Base-by-base conservation (phyloP, 208 protist genomes). In the Endotrypanum monterogeii region DNA sequence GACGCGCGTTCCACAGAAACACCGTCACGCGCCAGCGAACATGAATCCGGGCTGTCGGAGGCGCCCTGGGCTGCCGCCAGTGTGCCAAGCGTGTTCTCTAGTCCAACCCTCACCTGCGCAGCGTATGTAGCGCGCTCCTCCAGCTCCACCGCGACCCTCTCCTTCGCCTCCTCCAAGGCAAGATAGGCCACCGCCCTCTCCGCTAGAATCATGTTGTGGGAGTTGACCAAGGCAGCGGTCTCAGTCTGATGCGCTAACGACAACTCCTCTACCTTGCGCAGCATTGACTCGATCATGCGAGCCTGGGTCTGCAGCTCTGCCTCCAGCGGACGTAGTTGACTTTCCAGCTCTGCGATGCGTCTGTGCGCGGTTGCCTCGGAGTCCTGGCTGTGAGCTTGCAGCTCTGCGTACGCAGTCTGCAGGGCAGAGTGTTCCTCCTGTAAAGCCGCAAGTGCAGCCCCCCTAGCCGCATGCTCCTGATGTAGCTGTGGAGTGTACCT, bases 181-280 rank as follows among this genome's bases (percentile, higher is more conserved):
- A 50, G 32, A 9, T 72, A n/a, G 25, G 55, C 48, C 20, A 11
- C 25, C 56, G 63, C 73, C 46, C 72, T 78, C 46, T 48, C 66
- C 5, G 44, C 54, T 37, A 78, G 16, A 8, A 51, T 30, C 3
- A 46, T 35, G 20, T 14, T 55, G 35, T 71, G 66, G 5, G 52
- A 35, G 54, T 66, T 46, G 23, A 44, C 4, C 65, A 78, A 54
- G 3, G 63, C 37, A 18, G 54, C 63, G 46, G 61, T 50, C 55
- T 78, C 65, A 7, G 73, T 48, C 18, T 23, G 66, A 41, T 78
- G 73, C 5, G 66, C 73, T 0, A 52, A 9, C 3, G 56, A 58
- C 65, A 78, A 35, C 30, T 70, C 73, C 62, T 72, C 66, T 16
- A 72, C 66, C 65, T 72, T 72, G 23, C 52, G 73, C 56, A 71